Conservation (phyloP, 2,329 filamentous ascomycete species). For the Zopfia rhizophila region DNA sequence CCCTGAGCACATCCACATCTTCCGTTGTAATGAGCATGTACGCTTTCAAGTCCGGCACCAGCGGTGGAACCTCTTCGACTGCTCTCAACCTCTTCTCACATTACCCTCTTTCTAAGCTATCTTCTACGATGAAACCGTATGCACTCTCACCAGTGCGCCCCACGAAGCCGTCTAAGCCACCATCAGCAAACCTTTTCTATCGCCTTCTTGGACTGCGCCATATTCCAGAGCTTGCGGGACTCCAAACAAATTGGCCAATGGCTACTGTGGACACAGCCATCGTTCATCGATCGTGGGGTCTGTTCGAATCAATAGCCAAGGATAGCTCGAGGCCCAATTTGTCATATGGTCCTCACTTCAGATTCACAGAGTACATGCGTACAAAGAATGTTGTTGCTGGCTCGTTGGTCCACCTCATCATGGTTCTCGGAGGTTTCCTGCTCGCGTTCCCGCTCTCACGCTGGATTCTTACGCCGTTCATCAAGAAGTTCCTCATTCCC, state of each 20-base stretch:
- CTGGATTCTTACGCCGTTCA: constrained; percentile 46
- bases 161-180: constrained; percentile 45
- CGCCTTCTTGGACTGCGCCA: constrained; percentile 63
- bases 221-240: constrained; percentile 69
- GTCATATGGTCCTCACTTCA: constrained; percentile 66
- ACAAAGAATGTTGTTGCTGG: constrained; percentile 62
- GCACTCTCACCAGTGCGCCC: constrained; percentile 60
- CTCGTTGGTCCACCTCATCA: constrained; percentile 59
- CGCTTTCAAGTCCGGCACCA: constrained; percentile 60
- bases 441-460: constrained; percentile 65
- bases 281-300: constrained; percentile 68
- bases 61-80: constrained; percentile 72
- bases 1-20: constrained; percentile 60
- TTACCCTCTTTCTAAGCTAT: constrained; percentile 59
- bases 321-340: constrained; percentile 54
- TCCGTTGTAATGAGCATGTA: constrained; percentile 65
- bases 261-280: constrained; percentile 65
- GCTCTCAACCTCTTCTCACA: constrained; percentile 66
- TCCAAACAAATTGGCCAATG: constrained; percentile 65
- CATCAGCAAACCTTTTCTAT: constrained; percentile 51
- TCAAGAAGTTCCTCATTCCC: constrained; percentile 42
- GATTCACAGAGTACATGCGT: constrained; percentile 66
- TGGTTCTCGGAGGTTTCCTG: constrained; percentile 57
- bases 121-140: constrained; percentile 61
- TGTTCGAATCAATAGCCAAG: constrained; percentile 52